Evolutionary conservation across 768 basidiomycete species (phyloP), one percentile per base, ranked within the genome.

Genomic region (Brasilioporus rufonigricans): DNA sequence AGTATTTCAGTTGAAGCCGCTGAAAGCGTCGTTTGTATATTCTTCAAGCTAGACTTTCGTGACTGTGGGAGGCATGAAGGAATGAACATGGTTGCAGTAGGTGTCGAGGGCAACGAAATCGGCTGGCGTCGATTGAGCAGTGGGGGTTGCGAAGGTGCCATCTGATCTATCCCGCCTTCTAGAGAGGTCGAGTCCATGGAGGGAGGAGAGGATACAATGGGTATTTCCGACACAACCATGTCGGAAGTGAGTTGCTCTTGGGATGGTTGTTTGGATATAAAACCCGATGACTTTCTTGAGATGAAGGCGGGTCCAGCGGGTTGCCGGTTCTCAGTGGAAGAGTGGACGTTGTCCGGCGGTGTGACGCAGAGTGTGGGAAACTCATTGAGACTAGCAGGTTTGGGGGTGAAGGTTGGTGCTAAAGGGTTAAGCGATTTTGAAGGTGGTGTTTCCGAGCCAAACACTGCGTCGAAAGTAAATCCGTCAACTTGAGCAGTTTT

Each of bases 91-190:
- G 61, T 54, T 14, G 62, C 57, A 35, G 66, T 71, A 8, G 71
- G 71, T 13, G 71, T 72, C 12, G 67, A n/a, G 3, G 71, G 71
- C n/a, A 72, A 50, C 4, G 72, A 73, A 27, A 72, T 69, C 29
- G 72, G 69, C 23, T 57, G 61, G 11, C 52, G 67, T 57, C 67
- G 65, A 49, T 50, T 53, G 13, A 72, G 64, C 43, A 59, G 64
- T 26, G 71, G 71, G 4, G 72, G 72, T 52, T 60, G 62, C 19
- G 47, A 29, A 27, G 46, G 60, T 43, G 56, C 51, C 12, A 48
- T 61, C 27, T 59, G 65, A 44, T 31, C 50, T 23, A 35, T 48
- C 24, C 21, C 14, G 19, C 23, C 43, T 21, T 60, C 61, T 19
- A 56, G 32, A 31, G 53, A 35, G 21, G 50, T 31, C 32, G 55